phyloP scores from a whole-genome alignment of 768 basidiomycete species.

The Porphyrellus cyaneotinctus region DNA sequence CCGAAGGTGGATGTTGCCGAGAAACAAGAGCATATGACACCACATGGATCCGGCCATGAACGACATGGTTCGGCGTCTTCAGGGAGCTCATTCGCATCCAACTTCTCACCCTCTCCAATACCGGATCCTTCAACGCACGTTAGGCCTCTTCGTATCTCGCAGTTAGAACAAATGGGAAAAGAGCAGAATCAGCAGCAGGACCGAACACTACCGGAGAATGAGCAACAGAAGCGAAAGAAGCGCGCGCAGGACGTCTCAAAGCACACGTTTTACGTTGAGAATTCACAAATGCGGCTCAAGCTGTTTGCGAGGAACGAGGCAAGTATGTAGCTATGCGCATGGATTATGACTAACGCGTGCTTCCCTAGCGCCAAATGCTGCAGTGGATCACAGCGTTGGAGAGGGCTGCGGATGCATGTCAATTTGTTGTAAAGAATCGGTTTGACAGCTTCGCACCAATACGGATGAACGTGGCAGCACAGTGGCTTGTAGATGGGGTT shows the following conservation, averaged over 20 bases:
- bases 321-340: neutral
- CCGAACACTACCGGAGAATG: conserved; percentile 25
- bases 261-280: conserved; percentile 92
- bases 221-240: conserved; percentile 46
- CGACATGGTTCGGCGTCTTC: conserved; percentile 25
- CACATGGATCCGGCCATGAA: neutral
- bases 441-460: conserved; percentile 95
- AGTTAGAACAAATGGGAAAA: conserved; percentile 16
- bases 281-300: conserved; percentile 86
- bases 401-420: conserved; percentile 68
- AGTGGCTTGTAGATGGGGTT: conserved; percentile 98
- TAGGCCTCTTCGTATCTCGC: conserved; percentile 44
- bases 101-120: conserved; percentile 50
- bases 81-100: conserved; percentile 36
- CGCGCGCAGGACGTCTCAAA: conserved; percentile 66
- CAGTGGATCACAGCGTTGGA: conserved; percentile 95
- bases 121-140: conserved; percentile 78
- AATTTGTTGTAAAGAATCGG: conserved; percentile 76
- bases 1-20: conserved; percentile 8
- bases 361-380: conserved; percentile 80
- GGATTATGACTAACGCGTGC: conserved; percentile 1
- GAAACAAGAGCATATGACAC: conserved; percentile 1
- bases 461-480: conserved; percentile 86
- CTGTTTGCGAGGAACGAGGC: conserved; percentile 86
- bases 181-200: conserved; percentile 20